Base-by-base conservation (phyloP, 2,329 filamentous ascomycete genomes). In the Fusarium oligoseptatum region DNA sequence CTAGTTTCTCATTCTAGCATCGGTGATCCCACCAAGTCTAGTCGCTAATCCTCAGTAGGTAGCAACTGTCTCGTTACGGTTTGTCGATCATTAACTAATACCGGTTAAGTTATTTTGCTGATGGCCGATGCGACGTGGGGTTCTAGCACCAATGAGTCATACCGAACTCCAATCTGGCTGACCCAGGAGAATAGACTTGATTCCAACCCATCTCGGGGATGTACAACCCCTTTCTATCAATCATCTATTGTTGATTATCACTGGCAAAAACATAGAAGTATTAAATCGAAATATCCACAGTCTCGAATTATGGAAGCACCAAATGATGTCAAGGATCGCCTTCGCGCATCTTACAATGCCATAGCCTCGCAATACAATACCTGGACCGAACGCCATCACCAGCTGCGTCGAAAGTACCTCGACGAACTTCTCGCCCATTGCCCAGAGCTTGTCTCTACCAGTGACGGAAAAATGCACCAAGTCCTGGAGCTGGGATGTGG, bases 401-500 rank as follows among this genome's bases (percentile, higher is more conserved):
- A 48, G 3, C 50, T 71, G 12, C 64, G 69, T 4, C 15, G 20
- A 2, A 12, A 6, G 0, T 71, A 71, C 17, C 72, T 73, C 9
- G 22, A 64, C 0, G 20, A 65, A 20, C 41, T 74, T 27, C 22
- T 52, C 4, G 0, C 4, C 5, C 9, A 29, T n/a, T 65, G 66
- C 2, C 70, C 61, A 17, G 15, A 63, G 5, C 50, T 75, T 11
- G 6, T 9, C 3, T 48, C 64, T 9, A 1, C 15, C 14, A 4
- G 8, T 1, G 29, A 39, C 1, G 3, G 1, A 1, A 12, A 24
- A 0, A 29, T 24, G 9, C 70, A 45, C 5, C 12, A 50, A 14
- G 56, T 71, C 2, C 60, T 75, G 7, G 70, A 75, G 8, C 27
- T 75, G 5, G 67, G 70, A 6, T 73, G 73, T 9, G 72, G 70